Evolutionary conservation across 805 yeast genomes (phyloP).

Genomic region (Teunomyces pallodes): DNA sequence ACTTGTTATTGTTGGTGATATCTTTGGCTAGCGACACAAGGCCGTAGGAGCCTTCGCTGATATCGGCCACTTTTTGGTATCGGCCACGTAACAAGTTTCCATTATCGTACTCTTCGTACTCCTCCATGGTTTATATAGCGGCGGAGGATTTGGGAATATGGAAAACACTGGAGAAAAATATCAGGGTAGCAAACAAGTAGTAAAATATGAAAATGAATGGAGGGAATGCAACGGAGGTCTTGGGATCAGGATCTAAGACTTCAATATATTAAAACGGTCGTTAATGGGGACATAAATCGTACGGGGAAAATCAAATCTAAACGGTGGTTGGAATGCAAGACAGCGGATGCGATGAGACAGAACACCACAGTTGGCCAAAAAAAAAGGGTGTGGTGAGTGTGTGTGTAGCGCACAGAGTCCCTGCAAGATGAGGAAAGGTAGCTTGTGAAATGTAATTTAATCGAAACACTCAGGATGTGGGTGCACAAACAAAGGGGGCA

Average conservation of each 20-base stretch:
- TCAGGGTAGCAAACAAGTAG: neutral
- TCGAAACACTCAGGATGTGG: neutral
- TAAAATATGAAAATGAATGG: neutral
- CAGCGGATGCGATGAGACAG: slow-evolving; percentile 1
- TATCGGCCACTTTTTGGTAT: slow-evolving; percentile 67
- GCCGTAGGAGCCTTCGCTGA: slow-evolving; percentile 93
- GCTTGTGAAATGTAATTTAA: neutral
- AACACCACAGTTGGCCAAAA: too few relatives aligned
- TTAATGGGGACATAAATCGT: slow-evolving; percentile 3
- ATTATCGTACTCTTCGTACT: slow-evolving; percentile 35
- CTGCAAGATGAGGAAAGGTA: neutral
- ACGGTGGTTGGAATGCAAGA: neutral
- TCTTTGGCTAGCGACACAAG: slow-evolving; percentile 86
- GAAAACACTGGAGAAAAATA: neutral
- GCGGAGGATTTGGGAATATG: neutral
- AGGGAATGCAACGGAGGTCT: neutral
- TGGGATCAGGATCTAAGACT: neutral
- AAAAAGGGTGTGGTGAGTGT: neutral
- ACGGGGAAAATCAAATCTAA: slow-evolving; percentile 1
- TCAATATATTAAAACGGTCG: slow-evolving; percentile 1
- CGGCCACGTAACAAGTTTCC: slow-evolving; percentile 54
- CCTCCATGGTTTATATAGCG: slow-evolving; percentile 28
- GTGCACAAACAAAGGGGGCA: neutral
- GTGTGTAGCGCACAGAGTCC: neutral
- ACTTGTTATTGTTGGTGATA: slow-evolving; percentile 37